Base-by-base conservation (phyloP, 2,329 filamentous ascomycete genomes). In the Aspergillus sp. region DNA sequence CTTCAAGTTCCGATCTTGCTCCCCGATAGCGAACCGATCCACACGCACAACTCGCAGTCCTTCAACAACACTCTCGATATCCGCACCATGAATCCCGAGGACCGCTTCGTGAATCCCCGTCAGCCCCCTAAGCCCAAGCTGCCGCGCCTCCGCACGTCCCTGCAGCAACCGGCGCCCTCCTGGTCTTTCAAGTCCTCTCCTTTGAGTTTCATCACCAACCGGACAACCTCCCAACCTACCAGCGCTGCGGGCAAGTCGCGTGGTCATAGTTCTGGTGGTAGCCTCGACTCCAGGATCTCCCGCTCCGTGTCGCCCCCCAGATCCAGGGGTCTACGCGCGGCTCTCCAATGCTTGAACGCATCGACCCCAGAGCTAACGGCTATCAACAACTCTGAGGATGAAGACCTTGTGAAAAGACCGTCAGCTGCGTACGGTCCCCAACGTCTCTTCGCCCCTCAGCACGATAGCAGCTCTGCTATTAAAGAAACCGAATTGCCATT, bases 1-100 rank as follows among this genome's bases (percentile, higher is more conserved):
- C 74, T 97, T 48, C 83, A 86, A 47, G 82, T 97, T 9, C 91
- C 91, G 12, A 73, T 81, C 30, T 85, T 95, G 65, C 60, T 75
- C 35, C 77, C 78, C 1, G 63, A 68, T 43, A 67, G 63, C 12
- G 51, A 56, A n/a, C 53, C 51, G 53, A 70, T 75, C 38, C 69
- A 74, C 53, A 76, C 81, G 50, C 80, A 85, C 52, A 83, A 73
- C 57, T 85, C 82, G 5, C 70, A 74, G 44, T 19, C 37, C 15
- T 22, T 17, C 15, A 39, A 30, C 5, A 30, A 39, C 37, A 74
- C 70, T 39, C 74, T 77, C 46, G 77, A 84, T 55, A 79, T 80
- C 58, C 85, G 81, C 63, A 93, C 88, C 1, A 85, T 90, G 79
- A 80, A 91, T 57, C 88, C 88, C 0, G 74, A 79, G 25, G 85